Evolutionary conservation across 495 filamentous ascomycete genomes (phyloP).

Genomic region (Friedmanniomyces endolithicus): DNA sequence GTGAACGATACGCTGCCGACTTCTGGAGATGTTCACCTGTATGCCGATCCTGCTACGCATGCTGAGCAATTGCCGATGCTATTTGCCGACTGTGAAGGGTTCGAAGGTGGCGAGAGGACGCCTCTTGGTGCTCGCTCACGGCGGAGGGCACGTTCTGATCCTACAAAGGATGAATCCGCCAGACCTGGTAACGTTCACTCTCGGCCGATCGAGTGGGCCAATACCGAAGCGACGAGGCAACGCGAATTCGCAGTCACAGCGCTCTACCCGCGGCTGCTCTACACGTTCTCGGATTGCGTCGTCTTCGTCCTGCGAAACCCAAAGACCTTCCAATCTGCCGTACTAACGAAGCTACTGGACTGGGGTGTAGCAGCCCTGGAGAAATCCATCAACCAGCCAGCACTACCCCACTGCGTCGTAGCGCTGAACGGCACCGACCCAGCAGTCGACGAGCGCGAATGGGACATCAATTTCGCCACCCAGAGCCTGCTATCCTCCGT

Average conservation of each 20-base stretch:
- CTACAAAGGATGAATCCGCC: not conserved
- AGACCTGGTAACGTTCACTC: conserved; percentile 2
- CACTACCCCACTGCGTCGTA: conserved; percentile 43
- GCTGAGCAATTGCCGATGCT: conserved; percentile 35
- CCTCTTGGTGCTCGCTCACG: conserved; percentile 29
- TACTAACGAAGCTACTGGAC: conserved; percentile 34
- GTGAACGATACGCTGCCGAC: conserved; percentile 39
- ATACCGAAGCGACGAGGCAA: conserved; percentile 29
- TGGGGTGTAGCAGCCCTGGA: conserved; percentile 36
- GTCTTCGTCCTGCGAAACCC: conserved; percentile 26
- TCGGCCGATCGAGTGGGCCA: conserved; percentile 32
- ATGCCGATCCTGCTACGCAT: conserved; percentile 43
- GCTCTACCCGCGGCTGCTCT: conserved; percentile 42
- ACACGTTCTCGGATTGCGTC: conserved; percentile 29
- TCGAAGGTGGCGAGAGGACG: conserved; percentile 38
- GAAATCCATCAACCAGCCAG: conserved; percentile 43
- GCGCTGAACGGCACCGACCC: conserved; percentile 41
- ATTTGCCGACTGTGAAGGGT: conserved; percentile 47
- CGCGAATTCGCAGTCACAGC: conserved; percentile 35
- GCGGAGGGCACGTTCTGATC: conserved; percentile 1
- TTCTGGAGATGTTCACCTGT: conserved; percentile 53
- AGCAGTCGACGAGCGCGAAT: conserved; percentile 34
- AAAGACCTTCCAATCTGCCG: conserved; percentile 22
- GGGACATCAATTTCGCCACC: conserved; percentile 39
- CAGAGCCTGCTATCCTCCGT: conserved; percentile 26